A percentile compares a stretch with the other conserved stretches of the same genome.
These are phyloP conservation scores for Endothia cerciana DNA, from an alignment of 2,329 filamentous ascomycete genomes.

Conservation along the genomic window DNA sequence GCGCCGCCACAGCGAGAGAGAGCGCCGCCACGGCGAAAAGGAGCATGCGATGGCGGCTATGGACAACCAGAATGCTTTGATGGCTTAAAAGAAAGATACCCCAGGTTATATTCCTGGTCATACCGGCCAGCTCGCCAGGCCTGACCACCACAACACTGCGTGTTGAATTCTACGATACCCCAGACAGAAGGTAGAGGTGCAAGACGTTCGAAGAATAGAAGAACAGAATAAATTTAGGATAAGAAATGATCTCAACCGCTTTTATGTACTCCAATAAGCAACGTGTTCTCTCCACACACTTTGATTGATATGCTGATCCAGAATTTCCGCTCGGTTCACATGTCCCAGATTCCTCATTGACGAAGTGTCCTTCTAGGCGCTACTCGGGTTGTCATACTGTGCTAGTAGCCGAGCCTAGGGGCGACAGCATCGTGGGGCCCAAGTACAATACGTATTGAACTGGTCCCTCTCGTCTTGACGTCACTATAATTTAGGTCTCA, in stretches of 20 bases:
- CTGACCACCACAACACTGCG: neutral
- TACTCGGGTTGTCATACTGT: no score
- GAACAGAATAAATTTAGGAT: neutral
- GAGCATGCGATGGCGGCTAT: constrained; percentile 15
- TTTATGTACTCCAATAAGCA: no score
- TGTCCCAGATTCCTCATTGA: no score
- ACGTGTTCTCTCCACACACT: no score
- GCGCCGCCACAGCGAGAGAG: constrained; percentile 14
- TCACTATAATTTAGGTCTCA: neutral
- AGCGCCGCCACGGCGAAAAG: constrained; percentile 21
- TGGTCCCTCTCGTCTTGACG: no score
- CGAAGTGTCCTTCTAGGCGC: no score
- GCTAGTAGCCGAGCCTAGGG: no score
- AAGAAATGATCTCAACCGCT: no score
- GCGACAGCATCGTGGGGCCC: no score
- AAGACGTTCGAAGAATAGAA: neutral
- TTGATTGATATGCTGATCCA: no score
- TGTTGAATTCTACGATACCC: neutral
- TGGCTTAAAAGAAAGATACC: constrained; percentile 19
- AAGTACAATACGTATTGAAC: no score
- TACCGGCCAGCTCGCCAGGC: neutral
- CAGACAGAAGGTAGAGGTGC: neutral
- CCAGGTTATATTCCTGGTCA: neutral
- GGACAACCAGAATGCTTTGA: constrained; percentile 22
- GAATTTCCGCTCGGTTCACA: no score